Conservation (phyloP, 306 rosid genomes). For the Glycine tomentella region DNA sequence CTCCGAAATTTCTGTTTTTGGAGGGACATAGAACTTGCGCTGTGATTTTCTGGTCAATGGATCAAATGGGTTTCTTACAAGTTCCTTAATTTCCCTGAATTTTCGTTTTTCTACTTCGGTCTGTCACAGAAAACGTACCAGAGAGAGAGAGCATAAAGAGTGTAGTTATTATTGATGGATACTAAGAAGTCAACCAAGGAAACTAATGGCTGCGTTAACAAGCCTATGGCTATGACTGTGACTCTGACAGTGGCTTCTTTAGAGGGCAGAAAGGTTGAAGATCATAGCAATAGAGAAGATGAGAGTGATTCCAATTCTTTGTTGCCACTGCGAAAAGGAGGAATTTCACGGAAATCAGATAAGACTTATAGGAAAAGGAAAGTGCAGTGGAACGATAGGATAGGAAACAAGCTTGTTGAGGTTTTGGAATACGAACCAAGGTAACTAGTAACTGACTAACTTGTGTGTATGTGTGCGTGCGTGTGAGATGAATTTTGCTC, state of each 20-base stretch:
- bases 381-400: conserved; percentile 93
- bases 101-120: conserved; percentile 22
- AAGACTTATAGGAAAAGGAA: conserved; percentile 64
- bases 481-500: background rate
- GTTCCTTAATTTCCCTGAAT: conserved; percentile 17
- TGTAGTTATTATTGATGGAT: conserved; percentile 46
- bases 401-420: conserved; percentile 85
- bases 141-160: background rate
- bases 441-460: conserved; percentile 44
- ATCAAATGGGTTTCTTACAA: conserved; percentile 28
- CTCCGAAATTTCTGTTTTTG: conserved; percentile 38
- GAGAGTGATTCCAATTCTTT: conserved; percentile 71
- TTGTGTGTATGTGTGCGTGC: background rate
- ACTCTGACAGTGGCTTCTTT: conserved; percentile 51
- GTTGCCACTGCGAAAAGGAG: conserved; percentile 70
- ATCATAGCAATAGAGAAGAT: conserved; percentile 59
- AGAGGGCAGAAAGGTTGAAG: conserved; percentile 57
- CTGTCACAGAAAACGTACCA: conserved; percentile 1
- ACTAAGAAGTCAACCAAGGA: conserved; percentile 54
- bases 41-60: conserved; percentile 34
- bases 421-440: conserved; percentile 81
- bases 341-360: conserved; percentile 66
- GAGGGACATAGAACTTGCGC: conserved; percentile 36
- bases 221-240: conserved; percentile 43
- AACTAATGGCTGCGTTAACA: conserved; percentile 56